A percentile compares a stretch with the other conserved stretches of the same genome.
Evolutionary conservation across 306 rosid species (phyloP).

Genomic region (Benincasa hispida): DNA sequence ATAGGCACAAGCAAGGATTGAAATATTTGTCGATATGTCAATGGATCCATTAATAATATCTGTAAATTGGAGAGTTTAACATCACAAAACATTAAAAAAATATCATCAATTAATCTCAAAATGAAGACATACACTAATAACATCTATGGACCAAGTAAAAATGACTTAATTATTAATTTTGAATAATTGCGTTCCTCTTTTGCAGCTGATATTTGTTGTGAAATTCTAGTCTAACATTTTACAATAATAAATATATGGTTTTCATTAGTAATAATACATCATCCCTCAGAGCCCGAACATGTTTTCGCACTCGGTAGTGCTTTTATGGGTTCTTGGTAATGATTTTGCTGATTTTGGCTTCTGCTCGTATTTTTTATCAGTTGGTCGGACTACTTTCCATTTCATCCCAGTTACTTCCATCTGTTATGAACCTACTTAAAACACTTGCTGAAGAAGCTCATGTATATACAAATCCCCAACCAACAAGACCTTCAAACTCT

Average conservation of each 20-base stretch:
- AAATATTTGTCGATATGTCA: too few species aligned
- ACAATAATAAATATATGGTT: neutral
- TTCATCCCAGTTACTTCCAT: slow-evolving; percentile 60
- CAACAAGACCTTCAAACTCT: slow-evolving; percentile 19
- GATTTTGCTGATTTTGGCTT: neutral
- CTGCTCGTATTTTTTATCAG: slow-evolving; percentile 25
- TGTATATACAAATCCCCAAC: slow-evolving; percentile 18
- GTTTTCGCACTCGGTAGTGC: too few species aligned
- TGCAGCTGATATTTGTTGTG: neutral
- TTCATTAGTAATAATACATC: neutral
- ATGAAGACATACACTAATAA: too few species aligned
- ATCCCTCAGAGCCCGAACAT: neutral
- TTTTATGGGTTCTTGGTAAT: neutral
- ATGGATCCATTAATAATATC: too few species aligned
- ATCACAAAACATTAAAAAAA: too few species aligned
- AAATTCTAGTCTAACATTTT: neutral
- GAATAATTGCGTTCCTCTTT: neutral
- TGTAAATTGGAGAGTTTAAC: too few species aligned
- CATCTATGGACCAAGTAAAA: too few species aligned
- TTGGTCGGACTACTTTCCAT: slow-evolving; percentile 57
- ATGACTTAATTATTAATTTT: too few species aligned
- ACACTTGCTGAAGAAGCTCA: slow-evolving; percentile 60
- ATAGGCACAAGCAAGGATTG: too few species aligned
- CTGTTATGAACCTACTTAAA: slow-evolving; percentile 62
- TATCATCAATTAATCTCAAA: too few species aligned